Evolutionary conservation across 805 yeast species (phyloP), one percentile per base, ranked within the genome.

Genomic region (Starmerella sirachaensis): DNA sequence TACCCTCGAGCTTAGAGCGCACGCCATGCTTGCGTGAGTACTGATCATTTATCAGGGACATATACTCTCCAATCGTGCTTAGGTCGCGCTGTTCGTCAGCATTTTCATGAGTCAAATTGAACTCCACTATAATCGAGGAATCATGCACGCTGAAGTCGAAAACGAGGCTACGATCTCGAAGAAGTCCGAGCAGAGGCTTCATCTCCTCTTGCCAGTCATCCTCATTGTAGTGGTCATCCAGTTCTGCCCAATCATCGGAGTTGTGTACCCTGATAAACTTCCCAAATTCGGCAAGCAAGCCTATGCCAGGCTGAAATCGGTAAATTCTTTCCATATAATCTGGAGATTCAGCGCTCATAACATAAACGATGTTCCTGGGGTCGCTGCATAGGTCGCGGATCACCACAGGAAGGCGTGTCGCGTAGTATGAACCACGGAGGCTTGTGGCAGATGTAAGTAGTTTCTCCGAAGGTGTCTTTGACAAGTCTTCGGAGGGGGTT

Each of bases 281-380:
- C 25, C 97, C 97, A 53, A 78, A 77, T 57, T 86, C 97, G 1
- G 95, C 93, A 45, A 88, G 75, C 36, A 88, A 63, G 0, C 96
- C 96, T 21, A 86, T 52, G 28, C 72, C 72, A 1, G 78, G 72
- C 4, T 74, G 68, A 47, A 83, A 69, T 14, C 78, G 66, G 60
- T 77, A 85, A 37, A 74, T 60, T 38, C 81, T 65, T 43, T 78
- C 81, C 52, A 86, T 60, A 29, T 76, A 81, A 1, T 66, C 58
- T 42, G 78, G 66, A 36, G 74, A 75, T 51, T 76, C 69, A 31
- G 73, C 70, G 46, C 85, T 76, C 38, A 79, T 66, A 3, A 86
- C 67, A 53, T 78, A 86, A 2, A 88, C 85, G 31, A 68, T 63
- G 51, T 83, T 84, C 8, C 56, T 48, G 1, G 76, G 68, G 49